Evolutionary conservation across 2,329 filamentous ascomycete species (phyloP), one percentile per base, ranked within the genome.

Genomic region (Neofusicoccum cordaticola): DNA sequence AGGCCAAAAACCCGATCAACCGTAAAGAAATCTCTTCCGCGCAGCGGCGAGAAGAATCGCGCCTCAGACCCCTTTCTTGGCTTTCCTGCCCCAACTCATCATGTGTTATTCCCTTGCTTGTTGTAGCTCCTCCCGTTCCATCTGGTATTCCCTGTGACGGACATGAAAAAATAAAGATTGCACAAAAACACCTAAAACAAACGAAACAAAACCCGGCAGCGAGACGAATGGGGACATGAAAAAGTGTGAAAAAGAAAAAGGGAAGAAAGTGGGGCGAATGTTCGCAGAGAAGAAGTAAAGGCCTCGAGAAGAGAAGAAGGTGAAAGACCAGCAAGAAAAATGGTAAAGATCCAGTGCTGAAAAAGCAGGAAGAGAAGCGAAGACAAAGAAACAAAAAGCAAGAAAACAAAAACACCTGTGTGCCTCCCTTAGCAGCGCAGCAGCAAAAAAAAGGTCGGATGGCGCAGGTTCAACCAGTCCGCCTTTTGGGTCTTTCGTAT

Each of bases 381-480:
- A 48, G 44, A 57, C 27, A 31, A 31, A 7, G 27, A 53, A 19
- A 64, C 22, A 34, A 44, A 34, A 45, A 34, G 22, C 35, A 41
- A 53, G 31, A 63, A 57, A 64, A 34, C 27, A 47, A 64, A 53
- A 64, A 47, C 42, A 64, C 44, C 51, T 47, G 27, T 64, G 35
- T 51, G 37, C 51, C 50, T 64, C 51, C 50, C 62, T 56, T 52
- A 51, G 61, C 48, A 63, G 61, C 61, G 61, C 61, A 63, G 61
- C 58, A 62, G 58, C 58, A 51, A 41, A 63, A 53, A 48, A 64
- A 64, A 57, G 51, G 62, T 47, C 62, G 62, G 62, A 64, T 64
- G 62, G 51, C 62, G 62, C 62, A 64, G 62, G 62, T 47, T 64
- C 62, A 31, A 56, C 62, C 62, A 64, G 62, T 64, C 62, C 62